Evolutionary conservation across 352 stramenopile genomes (phyloP).

Genomic region (Phytophthora pseudosyringae): DNA sequence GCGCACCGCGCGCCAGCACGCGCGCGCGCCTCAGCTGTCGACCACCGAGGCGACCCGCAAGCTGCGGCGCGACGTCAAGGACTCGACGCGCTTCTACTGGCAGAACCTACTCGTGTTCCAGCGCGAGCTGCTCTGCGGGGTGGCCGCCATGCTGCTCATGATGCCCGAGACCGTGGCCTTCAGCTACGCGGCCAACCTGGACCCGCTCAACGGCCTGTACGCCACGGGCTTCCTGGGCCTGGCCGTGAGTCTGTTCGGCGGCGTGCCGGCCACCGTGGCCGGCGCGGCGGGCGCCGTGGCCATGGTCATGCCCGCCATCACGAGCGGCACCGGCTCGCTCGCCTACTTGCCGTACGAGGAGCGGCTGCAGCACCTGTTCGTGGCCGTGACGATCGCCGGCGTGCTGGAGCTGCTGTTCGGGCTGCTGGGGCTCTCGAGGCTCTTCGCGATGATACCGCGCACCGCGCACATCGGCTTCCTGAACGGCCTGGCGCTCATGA

Average conservation of each 20-base stretch:
- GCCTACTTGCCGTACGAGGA: slow-evolving; percentile 67
- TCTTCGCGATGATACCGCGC: slow-evolving; percentile 94
- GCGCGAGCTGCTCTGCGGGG: slow-evolving; percentile 84
- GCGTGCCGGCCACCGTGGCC: slow-evolving; percentile 88
- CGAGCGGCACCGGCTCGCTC: slow-evolving; percentile 53
- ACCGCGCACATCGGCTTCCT: slow-evolving; percentile 97
- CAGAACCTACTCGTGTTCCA: slow-evolving; percentile 62
- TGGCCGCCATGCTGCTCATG: slow-evolving; percentile 93
- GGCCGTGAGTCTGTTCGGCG: slow-evolving; percentile 86
- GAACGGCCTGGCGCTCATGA: slow-evolving; percentile 95
- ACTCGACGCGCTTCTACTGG: slow-evolving; percentile 58
- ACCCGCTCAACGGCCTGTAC: slow-evolving; percentile 90
- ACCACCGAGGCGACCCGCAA: slow-evolving; percentile 21
- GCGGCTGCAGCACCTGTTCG: slow-evolving; percentile 87
- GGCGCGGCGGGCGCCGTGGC: slow-evolving; percentile 90
- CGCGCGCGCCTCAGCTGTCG: slow-evolving; percentile 11
- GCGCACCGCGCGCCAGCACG: slow-evolving; percentile 19
- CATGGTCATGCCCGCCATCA: slow-evolving; percentile 92
- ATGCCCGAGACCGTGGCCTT: slow-evolving; percentile 95
- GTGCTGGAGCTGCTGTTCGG: slow-evolving; percentile 89
- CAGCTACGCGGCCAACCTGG: slow-evolving; percentile 91
- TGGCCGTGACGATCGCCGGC: slow-evolving; percentile 87
- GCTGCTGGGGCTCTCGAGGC: slow-evolving; percentile 81
- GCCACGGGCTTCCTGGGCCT: slow-evolving; percentile 93
- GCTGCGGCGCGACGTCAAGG: slow-evolving; percentile 32